Conservation (phyloP, 208 protist genomes). For the Wallacemonas sp. region DNA sequence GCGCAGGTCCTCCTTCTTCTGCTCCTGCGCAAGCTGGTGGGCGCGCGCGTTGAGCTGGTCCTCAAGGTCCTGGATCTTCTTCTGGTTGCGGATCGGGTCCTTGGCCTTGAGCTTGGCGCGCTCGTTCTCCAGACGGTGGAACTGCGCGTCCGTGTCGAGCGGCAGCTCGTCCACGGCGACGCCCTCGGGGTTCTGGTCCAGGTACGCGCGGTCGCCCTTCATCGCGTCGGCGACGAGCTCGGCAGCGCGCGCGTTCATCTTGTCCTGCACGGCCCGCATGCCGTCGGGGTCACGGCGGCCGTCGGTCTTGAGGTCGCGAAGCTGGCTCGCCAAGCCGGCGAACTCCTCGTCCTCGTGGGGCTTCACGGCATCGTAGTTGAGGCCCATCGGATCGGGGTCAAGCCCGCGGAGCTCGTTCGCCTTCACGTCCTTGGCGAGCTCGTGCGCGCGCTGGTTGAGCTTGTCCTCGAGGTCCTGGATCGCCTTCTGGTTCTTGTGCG, state of each 20-base stretch:
- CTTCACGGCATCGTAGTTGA: conserved; percentile 55
- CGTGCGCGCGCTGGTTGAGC: conserved; percentile 62
- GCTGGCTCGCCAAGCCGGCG: conserved; percentile 23
- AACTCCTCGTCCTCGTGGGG: conserved; percentile 64
- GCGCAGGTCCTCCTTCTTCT: conserved; percentile 69
- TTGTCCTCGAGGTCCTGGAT: conserved; percentile 65
- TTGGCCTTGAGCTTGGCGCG: conserved; percentile 63
- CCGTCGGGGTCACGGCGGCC: conserved; percentile 36
- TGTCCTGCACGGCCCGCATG: conserved; percentile 32
- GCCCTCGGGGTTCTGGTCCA: conserved; percentile 64
- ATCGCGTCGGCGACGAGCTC: conserved; percentile 34
- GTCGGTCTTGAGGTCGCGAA: conserved; percentile 26
- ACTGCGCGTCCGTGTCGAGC: conserved; percentile 59
- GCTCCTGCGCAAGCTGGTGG: conserved; percentile 57
- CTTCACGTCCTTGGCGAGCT: conserved; percentile 72
- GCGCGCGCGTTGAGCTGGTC: conserved; percentile 66
- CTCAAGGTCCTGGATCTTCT: conserved; percentile 67
- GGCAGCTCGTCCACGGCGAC: conserved; percentile 60
- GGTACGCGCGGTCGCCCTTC: conserved; percentile 41
- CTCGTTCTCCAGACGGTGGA: conserved; percentile 70
- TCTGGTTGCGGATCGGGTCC: conserved; percentile 52
- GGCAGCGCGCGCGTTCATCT: conserved; percentile 17
- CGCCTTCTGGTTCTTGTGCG: conserved; percentile 44
- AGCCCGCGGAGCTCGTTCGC: conserved; percentile 61
- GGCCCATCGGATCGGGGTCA: conserved; percentile 54